Evolutionary conservation across 106 monocot species (phyloP).

Genomic region (Acorus gramineus): DNA sequence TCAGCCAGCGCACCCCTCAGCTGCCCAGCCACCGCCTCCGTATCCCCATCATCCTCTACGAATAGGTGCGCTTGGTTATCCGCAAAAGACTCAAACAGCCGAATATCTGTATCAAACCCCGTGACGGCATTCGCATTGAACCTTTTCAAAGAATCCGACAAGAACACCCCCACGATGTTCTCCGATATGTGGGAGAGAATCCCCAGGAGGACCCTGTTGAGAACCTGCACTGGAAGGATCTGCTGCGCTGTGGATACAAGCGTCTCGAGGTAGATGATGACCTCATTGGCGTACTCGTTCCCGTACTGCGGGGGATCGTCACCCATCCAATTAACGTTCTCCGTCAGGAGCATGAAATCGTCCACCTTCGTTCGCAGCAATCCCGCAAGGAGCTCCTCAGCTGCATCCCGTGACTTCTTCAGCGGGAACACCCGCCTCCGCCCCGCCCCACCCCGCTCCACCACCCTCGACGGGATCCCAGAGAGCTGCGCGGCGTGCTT

Average conservation of each 20-base stretch:
- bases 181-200: constrained; percentile 68
- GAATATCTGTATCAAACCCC: constrained; percentile 73
- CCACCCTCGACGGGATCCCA: constrained; percentile 68
- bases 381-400: constrained; percentile 53
- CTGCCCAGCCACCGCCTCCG: constrained; percentile 29
- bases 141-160: constrained; percentile 67
- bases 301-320: constrained; percentile 56
- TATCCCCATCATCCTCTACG: constrained; percentile 17
- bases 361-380: constrained; percentile 63
- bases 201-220: constrained; percentile 51
- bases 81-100: constrained; percentile 71
- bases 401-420: constrained; percentile 62
- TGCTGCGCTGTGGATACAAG: constrained; percentile 72
- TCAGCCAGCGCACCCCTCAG: constrained; percentile 57
- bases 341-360: constrained; percentile 66
- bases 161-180: constrained; percentile 70
- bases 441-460: constrained; percentile 28
- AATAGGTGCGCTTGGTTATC: constrained; percentile 48
- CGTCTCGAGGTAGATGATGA: constrained; percentile 83
- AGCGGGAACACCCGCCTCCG: constrained; percentile 55
- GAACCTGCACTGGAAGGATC: constrained; percentile 57
- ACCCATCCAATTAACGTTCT: constrained; percentile 70
- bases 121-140: constrained; percentile 74
- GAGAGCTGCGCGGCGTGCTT: constrained; percentile 81
- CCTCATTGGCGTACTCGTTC: constrained; percentile 89